phyloP scores from a whole-genome alignment of 768 basidiomycete genomes.

The Clathrus columnatus region DNA sequence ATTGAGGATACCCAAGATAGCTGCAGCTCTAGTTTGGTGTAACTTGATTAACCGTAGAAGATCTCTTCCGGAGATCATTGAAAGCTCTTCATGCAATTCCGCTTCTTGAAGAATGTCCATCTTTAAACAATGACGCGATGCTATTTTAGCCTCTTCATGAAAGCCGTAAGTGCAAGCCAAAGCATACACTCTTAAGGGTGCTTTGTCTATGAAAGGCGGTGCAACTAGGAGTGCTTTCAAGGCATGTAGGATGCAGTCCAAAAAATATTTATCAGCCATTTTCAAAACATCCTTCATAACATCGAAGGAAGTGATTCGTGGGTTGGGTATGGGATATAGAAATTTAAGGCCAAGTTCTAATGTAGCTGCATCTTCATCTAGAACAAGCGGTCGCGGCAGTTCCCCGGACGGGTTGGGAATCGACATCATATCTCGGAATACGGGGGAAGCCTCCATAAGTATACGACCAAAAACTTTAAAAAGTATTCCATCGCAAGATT shows the following conservation, averaged over 20 bases:
- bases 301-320: conserved; percentile 32
- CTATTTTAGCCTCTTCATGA: conserved; percentile 25
- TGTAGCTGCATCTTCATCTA: conserved; percentile 32
- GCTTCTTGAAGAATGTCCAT: neutral
- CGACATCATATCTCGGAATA: conserved; percentile 49
- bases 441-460: conserved; percentile 46
- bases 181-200: conserved; percentile 36
- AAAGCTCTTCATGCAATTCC: conserved; percentile 9
- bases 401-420: conserved; percentile 35
- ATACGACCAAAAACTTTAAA: conserved; percentile 49
- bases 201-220: conserved; percentile 27
- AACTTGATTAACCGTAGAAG: conserved; percentile 9
- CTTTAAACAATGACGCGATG: conserved; percentile 13
- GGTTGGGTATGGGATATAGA: conserved; percentile 46
- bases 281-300: conserved; percentile 34
- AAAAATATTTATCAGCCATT: conserved; percentile 43
- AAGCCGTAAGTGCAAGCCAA: conserved; percentile 34
- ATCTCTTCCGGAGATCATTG: conserved; percentile 3
- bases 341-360: conserved; percentile 35
- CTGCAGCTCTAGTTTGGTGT: conserved; percentile 6
- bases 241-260: conserved; percentile 30
- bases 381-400: neutral
- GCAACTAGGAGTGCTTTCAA: conserved; percentile 23
- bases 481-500: conserved; percentile 39
- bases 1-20: conserved; percentile 1